Evolutionary conservation across 495 filamentous ascomycete species (phyloP), one percentile per base, ranked within the genome.

Genomic region (Neurospora sp.): DNA sequence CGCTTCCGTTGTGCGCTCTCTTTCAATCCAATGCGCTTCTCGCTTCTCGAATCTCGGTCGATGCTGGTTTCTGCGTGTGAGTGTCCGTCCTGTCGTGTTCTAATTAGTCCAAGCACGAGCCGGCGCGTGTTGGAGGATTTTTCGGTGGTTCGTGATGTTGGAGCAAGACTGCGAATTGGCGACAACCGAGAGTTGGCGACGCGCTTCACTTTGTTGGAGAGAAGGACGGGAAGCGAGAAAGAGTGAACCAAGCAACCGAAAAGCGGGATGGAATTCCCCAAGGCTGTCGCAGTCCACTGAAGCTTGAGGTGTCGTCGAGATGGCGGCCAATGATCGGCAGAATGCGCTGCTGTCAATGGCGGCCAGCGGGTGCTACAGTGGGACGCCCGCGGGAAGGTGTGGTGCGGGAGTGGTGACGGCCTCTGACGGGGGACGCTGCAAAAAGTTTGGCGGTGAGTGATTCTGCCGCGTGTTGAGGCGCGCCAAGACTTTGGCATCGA

Each of bases 361-460:
- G 14, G 27, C 27, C 27, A 66, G 54, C 27, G 54, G 54, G 54
- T 35, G 54, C 54, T 66, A 66, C 54, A 66, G 54, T 62, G 54
- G 48, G 23, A 59, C 48, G 48, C 12, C 48, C 11, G 48, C 48
- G 48, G 46, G 48, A 59, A 31, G 48, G 48, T 59, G 44, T 59
- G 44, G 44, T 48, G n/a, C 44, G 18, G 42, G 18, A 44, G 42
- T 44, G 7, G 42, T 44, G 41, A 44, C 41, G 41, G 41, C 41
- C 41, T 44, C 41, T 44, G 44, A 48, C 44, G 48, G 48, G 48
- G 48, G 48, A 62, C 23, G 23, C 48, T 62, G 23, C 78, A 79
- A 76, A 76, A 70, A 75, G 71, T 77, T 77, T 70, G 80, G 80
- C 80, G 80, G 79, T 80, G 76, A 78, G 35, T 4, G 20, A 39